These are phyloP conservation scores for Boletus rubropictus DNA, from an alignment of 768 basidiomycete genomes.

Conservation along the genomic window DNA sequence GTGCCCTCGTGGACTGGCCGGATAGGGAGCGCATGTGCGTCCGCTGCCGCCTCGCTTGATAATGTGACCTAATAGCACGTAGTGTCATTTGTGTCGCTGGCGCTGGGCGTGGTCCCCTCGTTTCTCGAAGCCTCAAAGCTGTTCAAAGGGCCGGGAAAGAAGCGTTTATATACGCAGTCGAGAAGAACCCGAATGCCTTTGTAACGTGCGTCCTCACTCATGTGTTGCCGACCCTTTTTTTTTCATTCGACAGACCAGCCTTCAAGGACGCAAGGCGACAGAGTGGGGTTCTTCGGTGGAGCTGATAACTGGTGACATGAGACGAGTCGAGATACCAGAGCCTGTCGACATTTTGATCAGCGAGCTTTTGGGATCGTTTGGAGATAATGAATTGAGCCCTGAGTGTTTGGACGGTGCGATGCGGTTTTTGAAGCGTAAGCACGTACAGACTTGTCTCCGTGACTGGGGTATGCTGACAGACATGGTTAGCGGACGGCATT, in stretches of 20 bases:
- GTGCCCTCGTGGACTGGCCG: slow-evolving; percentile 71
- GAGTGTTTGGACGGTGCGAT: slow-evolving; percentile 96
- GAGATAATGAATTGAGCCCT: slow-evolving; percentile 96
- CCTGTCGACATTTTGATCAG: slow-evolving; percentile 90
- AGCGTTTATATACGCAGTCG: slow-evolving; percentile 78
- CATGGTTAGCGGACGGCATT: slow-evolving; percentile 70
- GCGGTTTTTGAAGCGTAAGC: slow-evolving; percentile 82
- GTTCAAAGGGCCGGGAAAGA: slow-evolving; percentile 58
- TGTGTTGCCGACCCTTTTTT: slow-evolving; percentile 4
- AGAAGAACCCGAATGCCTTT: slow-evolving; percentile 95
- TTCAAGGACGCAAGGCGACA: slow-evolving; percentile 72
- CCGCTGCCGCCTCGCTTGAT: slow-evolving; percentile 26
- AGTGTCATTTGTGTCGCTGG: slow-evolving; percentile 90
- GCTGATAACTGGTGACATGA: slow-evolving; percentile 94
- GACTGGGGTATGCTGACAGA: slow-evolving; percentile 10
- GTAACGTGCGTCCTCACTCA: slow-evolving; percentile 68
- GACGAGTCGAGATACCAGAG: slow-evolving; percentile 75
- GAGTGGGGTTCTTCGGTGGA: slow-evolving; percentile 83
- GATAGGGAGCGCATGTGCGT: slow-evolving; percentile 53
- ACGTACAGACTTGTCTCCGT: neutral
- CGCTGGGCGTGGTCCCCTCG: slow-evolving; percentile 90
- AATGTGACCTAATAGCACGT: slow-evolving; percentile 14
- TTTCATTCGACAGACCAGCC: slow-evolving; percentile 38
- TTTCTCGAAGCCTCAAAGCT: slow-evolving; percentile 77
- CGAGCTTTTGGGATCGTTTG: slow-evolving; percentile 94